Evolutionary conservation across 192 early-diverging fungal species (phyloP).

Genomic region (Coemansia nantahalensis): DNA sequence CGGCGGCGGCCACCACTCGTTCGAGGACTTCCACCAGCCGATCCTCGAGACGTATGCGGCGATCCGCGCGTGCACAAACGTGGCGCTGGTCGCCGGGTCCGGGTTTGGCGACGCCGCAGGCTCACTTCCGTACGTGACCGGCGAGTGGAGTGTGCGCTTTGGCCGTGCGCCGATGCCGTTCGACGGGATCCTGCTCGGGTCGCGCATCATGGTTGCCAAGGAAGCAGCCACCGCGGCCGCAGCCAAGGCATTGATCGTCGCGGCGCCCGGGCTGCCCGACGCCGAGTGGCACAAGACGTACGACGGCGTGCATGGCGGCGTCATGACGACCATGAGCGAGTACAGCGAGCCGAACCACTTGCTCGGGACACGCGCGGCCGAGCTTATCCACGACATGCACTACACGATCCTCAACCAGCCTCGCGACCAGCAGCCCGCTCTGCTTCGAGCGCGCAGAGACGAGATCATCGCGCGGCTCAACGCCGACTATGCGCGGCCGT

Average conservation of each 20-base stretch:
- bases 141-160: constrained; percentile 80
- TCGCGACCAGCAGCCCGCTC: constrained; percentile 70
- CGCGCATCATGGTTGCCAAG: constrained; percentile 90
- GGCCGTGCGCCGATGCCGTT: constrained; percentile 91
- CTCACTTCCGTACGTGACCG: constrained; percentile 86
- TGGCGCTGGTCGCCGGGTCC: constrained; percentile 84
- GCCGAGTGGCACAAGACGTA: constrained; percentile 82
- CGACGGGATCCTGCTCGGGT: constrained; percentile 91
- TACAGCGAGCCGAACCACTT: constrained; percentile 92
- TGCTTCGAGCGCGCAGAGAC: constrained; percentile 68
- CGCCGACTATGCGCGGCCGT: constrained; percentile 85
- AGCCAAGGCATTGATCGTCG: constrained; percentile 87
- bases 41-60: too few relatives aligned
- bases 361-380: constrained; percentile 80
- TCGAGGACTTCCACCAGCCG: too few relatives aligned
- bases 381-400: constrained; percentile 78
- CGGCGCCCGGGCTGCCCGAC: constrained; percentile 75
- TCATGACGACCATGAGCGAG: constrained; percentile 83
- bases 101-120: constrained; percentile 86
- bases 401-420: constrained; percentile 78
- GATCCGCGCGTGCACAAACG: constrained; percentile 78
- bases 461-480: constrained; percentile 90
- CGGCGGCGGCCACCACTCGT: too few relatives aligned
- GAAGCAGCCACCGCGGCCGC: constrained; percentile 73
- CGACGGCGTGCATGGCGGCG: constrained; percentile 70